Evolutionary conservation across 805 yeast species (phyloP).

Genomic region (Candida odintsovae): DNA sequence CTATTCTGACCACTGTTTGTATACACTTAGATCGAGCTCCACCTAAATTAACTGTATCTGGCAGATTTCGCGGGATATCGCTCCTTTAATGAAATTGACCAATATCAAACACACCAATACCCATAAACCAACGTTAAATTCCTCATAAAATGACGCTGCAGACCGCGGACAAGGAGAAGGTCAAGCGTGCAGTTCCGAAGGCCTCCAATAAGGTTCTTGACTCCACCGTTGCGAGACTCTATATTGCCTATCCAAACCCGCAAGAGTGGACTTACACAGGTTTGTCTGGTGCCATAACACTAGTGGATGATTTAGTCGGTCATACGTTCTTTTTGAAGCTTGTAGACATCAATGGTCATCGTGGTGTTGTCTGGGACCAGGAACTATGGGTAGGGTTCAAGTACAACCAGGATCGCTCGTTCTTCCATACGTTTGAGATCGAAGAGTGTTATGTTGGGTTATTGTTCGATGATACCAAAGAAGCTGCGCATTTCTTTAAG

Average conservation of each 20-base stretch:
- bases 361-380: slow-evolving; percentile 97
- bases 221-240: slow-evolving; percentile 84
- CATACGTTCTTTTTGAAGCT: slow-evolving; percentile 87
- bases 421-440: slow-evolving; percentile 90
- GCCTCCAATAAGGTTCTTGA: slow-evolving; percentile 82
- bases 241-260: slow-evolving; percentile 84
- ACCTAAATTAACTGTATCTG: neutral
- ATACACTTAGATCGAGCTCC: too few relatives aligned
- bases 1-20: too few relatives aligned
- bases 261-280: slow-evolving; percentile 85
- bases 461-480: slow-evolving; percentile 81
- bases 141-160: slow-evolving; percentile 26
- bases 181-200: slow-evolving; percentile 86
- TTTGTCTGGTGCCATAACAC: slow-evolving; percentile 74
- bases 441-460: slow-evolving; percentile 87
- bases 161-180: slow-evolving; percentile 74
- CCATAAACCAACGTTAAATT: neutral
- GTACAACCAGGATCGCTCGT: slow-evolving; percentile 90
- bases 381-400: slow-evolving; percentile 84
- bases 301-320: slow-evolving; percentile 91
- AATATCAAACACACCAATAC: neutral
- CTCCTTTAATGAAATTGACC: neutral
- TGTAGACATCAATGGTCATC: slow-evolving; percentile 74
- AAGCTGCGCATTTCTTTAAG: slow-evolving; percentile 82
- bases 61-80: neutral